phyloP scores from a whole-genome alignment of 192 early-diverging fungal genomes.

The Backusella psychrophila region DNA sequence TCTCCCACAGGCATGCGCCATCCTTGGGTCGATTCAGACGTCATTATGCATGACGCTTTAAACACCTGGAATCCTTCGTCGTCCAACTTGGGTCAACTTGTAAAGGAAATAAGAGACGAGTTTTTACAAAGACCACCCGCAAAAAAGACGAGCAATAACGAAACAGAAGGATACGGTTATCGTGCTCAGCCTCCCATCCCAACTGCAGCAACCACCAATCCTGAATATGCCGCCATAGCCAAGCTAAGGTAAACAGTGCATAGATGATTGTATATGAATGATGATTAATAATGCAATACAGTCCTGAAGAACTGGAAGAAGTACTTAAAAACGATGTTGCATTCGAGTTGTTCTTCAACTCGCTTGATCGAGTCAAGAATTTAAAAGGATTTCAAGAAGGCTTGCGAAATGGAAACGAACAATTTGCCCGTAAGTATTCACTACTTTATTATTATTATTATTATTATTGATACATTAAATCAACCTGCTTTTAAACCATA shows the following conservation, averaged over 20 bases:
- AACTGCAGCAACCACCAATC: neutral
- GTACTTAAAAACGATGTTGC: conserved; percentile 33
- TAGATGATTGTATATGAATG: neutral
- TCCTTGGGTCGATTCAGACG: conserved; percentile 50
- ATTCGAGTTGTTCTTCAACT: conserved; percentile 41
- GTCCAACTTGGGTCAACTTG: conserved; percentile 47
- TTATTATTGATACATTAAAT: neutral
- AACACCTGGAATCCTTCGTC: conserved; percentile 32
- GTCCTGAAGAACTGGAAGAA: conserved; percentile 41
- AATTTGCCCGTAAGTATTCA: conserved; percentile 42
- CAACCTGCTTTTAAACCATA: conserved; percentile 10
- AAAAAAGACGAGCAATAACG: conserved; percentile 11
- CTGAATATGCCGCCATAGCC: conserved; percentile 6
- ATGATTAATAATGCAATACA: neutral
- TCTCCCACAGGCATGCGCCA: conserved; percentile 46
- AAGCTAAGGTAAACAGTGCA: neutral
- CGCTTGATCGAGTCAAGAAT: conserved; percentile 39
- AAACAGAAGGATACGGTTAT: conserved; percentile 19
- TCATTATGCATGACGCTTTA: conserved; percentile 48
- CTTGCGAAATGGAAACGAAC: conserved; percentile 48
- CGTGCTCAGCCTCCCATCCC: conserved; percentile 38
- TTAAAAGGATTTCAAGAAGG: conserved; percentile 44
- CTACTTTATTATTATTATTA: neutral
- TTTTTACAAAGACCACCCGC: conserved; percentile 36
- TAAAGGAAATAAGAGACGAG: conserved; percentile 54